Conservation (phyloP, 257 asterid species). For the Plantago ovata region DNA sequence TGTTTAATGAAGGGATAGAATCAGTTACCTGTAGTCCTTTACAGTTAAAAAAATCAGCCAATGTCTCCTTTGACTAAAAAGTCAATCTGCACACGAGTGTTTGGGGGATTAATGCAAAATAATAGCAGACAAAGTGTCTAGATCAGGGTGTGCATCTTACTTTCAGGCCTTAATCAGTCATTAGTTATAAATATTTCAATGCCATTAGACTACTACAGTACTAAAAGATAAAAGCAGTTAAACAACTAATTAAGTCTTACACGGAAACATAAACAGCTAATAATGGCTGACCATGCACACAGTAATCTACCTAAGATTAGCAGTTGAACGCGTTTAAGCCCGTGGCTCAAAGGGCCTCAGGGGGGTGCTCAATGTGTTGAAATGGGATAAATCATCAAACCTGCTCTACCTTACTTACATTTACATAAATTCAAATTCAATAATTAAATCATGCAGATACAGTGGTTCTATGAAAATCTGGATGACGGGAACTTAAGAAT, state of each 20-base stretch:
- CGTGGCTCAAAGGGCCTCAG: constrained; percentile 42
- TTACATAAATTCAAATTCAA: constrained; percentile 10
- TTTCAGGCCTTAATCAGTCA: constrained; percentile 22
- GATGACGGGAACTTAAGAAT: constrained; percentile 18
- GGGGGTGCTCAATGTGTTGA: constrained; percentile 53
- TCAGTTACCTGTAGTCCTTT: not conserved
- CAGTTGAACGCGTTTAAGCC: constrained; percentile 25
- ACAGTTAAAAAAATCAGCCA: constrained; percentile 1
- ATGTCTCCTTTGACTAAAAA: constrained; percentile 33
- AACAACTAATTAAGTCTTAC: not conserved
- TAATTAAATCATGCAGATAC: constrained; percentile 26
- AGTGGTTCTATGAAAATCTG: constrained; percentile 47
- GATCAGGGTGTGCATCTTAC: constrained; percentile 33
- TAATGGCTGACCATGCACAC: constrained; percentile 26
- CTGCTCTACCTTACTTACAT: not conserved
- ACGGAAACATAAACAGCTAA: constrained; percentile 16
- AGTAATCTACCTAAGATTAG: constrained; percentile 30
- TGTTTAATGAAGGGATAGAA: not conserved
- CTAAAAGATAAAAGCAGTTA: constrained; percentile 19
- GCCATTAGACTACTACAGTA: constrained; percentile 15
- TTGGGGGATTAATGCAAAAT: constrained; percentile 22
- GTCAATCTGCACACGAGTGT: constrained; percentile 41
- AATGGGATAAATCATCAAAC: not conserved
- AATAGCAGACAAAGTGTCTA: constrained; percentile 39
- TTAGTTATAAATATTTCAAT: constrained; percentile 17